These are phyloP conservation scores for Kodamaea sp. DNA, from an alignment of 1,139 yeast species.

Conservation along the genomic window DNA sequence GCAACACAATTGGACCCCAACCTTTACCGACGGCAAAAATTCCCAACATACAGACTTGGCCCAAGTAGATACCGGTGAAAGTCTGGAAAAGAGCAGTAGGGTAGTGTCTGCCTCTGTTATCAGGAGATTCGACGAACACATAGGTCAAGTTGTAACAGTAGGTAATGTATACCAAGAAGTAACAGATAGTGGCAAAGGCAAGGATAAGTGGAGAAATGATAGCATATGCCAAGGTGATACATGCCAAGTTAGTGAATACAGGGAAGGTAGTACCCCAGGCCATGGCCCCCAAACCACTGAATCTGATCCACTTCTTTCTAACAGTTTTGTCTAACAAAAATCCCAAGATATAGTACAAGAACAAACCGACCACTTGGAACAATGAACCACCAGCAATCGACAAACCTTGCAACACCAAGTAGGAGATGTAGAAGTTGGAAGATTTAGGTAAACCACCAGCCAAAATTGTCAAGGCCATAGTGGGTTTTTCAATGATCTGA, in stretches of 20 bases:
- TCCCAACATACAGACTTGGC: conserved; percentile 82
- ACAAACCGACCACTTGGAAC: conserved; percentile 73
- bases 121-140: conserved; percentile 60
- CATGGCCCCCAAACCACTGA: conserved; percentile 58
- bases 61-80: conserved; percentile 83
- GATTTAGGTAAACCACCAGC: conserved; percentile 83
- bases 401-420: conserved; percentile 78
- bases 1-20: conserved; percentile 89
- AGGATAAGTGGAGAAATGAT: conserved; percentile 76
- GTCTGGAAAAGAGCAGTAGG: conserved; percentile 88
- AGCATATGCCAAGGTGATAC: conserved; percentile 76
- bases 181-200: conserved; percentile 68
- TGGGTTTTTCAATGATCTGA: conserved; percentile 62
- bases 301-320: conserved; percentile 81
- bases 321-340: conserved; percentile 74
- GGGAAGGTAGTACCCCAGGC: conserved; percentile 94
- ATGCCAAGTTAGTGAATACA: conserved; percentile 76
- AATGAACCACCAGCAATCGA: conserved; percentile 78
- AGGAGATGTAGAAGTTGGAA: conserved; percentile 80
- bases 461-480: conserved; percentile 64
- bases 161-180: conserved; percentile 73
- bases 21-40: conserved; percentile 88
- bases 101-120: conserved; percentile 81
- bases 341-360: conserved; percentile 71
- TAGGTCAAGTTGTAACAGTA: conserved; percentile 78